phyloP scores from a whole-genome alignment of 768 basidiomycete species.

The Amanita rimosa region DNA sequence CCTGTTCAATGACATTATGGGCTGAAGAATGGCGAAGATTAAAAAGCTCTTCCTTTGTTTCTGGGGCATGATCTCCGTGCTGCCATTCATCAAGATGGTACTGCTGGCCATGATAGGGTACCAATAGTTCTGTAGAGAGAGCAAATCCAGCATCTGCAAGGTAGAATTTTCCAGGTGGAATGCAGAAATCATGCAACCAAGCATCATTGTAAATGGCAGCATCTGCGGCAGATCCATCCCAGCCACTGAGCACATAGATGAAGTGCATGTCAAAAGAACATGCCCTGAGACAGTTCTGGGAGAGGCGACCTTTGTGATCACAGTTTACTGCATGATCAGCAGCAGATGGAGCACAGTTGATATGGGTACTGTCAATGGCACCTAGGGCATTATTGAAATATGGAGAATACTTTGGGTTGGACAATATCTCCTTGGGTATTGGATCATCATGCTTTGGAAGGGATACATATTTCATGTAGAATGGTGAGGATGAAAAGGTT shows the following conservation, averaged over 20 bases:
- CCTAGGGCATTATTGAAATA: conserved; percentile 20
- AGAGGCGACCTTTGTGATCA: conserved; percentile 8
- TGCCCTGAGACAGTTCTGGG: conserved; percentile 26
- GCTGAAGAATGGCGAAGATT: conserved; percentile 24
- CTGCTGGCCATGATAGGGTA: conserved; percentile 20
- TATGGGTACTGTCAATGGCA: conserved; percentile 23
- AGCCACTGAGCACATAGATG: conserved; percentile 25
- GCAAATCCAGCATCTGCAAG: conserved; percentile 27
- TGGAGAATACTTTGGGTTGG: conserved; percentile 21
- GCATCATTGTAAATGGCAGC: conserved; percentile 20
- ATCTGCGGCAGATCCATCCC: conserved; percentile 29
- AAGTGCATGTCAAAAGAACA: conserved; percentile 23
- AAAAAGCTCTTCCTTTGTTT: conserved; percentile 18
- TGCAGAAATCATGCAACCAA: conserved; percentile 14
- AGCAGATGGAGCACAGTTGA: conserved; percentile 12
- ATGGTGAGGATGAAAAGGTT: background rate
- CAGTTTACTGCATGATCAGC: conserved; percentile 1
- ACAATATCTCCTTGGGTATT: conserved; percentile 14
- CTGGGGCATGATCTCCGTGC: background rate
- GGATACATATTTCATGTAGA: background rate
- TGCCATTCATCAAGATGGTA: conserved; percentile 1
- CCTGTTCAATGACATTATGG: conserved; percentile 23
- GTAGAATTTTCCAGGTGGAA: conserved; percentile 21
- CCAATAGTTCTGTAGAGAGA: conserved; percentile 18
- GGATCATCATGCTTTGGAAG: conserved; percentile 4